These are phyloP conservation scores for Striga asiatica DNA, from an alignment of 257 asterid species.

Conservation along the genomic window DNA sequence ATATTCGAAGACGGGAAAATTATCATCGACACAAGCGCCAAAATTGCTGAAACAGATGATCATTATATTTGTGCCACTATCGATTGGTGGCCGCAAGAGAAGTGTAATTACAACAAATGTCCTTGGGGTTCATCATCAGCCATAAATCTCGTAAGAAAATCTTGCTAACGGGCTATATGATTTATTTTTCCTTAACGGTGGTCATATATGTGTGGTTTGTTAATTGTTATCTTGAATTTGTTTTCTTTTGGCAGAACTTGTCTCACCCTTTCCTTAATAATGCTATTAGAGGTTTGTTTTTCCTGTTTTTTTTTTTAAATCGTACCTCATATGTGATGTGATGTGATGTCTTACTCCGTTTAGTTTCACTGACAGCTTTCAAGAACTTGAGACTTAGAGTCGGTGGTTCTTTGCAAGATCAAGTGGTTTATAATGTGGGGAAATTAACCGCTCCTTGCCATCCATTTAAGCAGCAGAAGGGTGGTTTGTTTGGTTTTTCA, in stretches of 20 bases:
- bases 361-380: conserved; percentile 47
- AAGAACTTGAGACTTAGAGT: conserved; percentile 65
- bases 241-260: conserved; percentile 50
- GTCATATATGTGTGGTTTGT: not conserved
- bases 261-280: conserved; percentile 63
- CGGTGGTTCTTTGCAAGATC: conserved; percentile 97
- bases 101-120: conserved; percentile 74
- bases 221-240: no score
- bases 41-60: conserved; percentile 56
- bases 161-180: not conserved
- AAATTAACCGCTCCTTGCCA: conserved; percentile 40
- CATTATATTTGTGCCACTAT: conserved; percentile 82
- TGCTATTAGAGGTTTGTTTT: conserved; percentile 64
- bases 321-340: not conserved
- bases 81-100: conserved; percentile 96
- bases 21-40: conserved; percentile 34
- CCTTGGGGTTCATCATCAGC: conserved; percentile 82
- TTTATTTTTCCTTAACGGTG: not conserved
- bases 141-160: conserved; percentile 55
- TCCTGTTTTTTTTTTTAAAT: not conserved
- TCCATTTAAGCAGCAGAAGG: conserved; percentile 44
- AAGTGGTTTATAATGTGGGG: conserved; percentile 63
- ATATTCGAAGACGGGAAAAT: conserved; percentile 35
- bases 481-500: conserved; percentile 87
- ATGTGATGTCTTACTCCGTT: conserved; percentile 1